Evolutionary conservation across 1,284 basidiomycete species (phyloP), one percentile per base, ranked within the genome.

Genomic region (Pyrrhoderma noxium): DNA sequence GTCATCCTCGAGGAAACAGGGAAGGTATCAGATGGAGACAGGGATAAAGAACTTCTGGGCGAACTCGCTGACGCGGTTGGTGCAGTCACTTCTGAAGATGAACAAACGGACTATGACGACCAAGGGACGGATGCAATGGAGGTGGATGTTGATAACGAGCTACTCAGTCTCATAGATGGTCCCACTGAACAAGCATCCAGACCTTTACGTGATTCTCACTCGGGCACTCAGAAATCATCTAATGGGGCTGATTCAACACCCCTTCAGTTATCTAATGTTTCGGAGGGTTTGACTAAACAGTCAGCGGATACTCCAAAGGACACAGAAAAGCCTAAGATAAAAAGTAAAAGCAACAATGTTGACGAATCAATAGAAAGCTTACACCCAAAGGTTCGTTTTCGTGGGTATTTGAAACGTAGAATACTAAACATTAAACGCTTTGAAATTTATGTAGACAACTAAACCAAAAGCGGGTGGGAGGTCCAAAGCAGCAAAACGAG

Each of bases 141-240:
- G 57, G 72, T 76, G 36, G 84, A 87, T 52, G 77, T 87, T 1
- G 85, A 87, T 47, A 79, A 83, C 55, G 85, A 86, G 65, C 63
- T 86, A 45, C 69, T 86, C 54, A 82, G 80, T 59, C 67, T 86
- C 18, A 65, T 87, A 39, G 80, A 79, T 57, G 80, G 80, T 56
- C 64, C 64, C 23, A 57, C 59, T 16, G 57, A 56, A 2, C 52
- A 53, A 7, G 44, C 51, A 16, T 25, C 44, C 3, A 11, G 27
- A 31, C 5, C 11, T 31, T 31, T 11, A 11, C 27, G 27, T 11
- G 27, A 11, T 31, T 31, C 27, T 31, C 27, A 31, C 11, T 11
- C 11, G 7, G 11, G 27, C 11, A 11, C 27, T 31, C 27, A 31
- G 11, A 31, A 31, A 11, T 11, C 27, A 11, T 31, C 27, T 31